A percentile compares a stretch with the other conserved stretches of the same genome.
Evolutionary conservation across 768 basidiomycete species (phyloP).

Genomic region (Pulveroboletus sp.): DNA sequence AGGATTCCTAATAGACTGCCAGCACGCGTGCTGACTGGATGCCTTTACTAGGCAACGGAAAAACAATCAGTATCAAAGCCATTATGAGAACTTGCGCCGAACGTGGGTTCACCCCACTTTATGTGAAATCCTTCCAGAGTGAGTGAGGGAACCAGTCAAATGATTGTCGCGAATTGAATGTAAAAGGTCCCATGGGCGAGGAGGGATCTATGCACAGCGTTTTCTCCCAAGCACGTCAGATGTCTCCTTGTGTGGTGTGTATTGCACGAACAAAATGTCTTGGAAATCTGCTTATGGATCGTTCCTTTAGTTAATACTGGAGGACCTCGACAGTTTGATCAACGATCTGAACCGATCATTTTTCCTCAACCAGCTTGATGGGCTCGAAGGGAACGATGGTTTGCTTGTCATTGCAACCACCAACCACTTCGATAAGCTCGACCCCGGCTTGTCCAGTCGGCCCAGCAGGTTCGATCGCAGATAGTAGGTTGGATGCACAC

Average conservation of each 20-base stretch:
- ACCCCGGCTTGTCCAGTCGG: constrained; percentile 69
- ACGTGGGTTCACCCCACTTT: constrained; percentile 62
- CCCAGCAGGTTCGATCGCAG: constrained; percentile 86
- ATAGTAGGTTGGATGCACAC: constrained; percentile 49
- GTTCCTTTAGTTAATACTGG: constrained; percentile 38
- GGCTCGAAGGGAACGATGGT: constrained; percentile 75
- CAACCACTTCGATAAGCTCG: constrained; percentile 79
- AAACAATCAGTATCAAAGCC: constrained; percentile 77
- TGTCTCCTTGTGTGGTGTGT: constrained; percentile 62
- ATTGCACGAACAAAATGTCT: constrained; percentile 33
- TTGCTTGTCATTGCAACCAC: constrained; percentile 75
- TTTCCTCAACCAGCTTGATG: constrained; percentile 86
- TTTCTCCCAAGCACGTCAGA: constrained; percentile 69
- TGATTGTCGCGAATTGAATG: neutral
- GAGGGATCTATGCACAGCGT: constrained; percentile 63
- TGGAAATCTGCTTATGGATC: neutral
- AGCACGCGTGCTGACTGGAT: neutral
- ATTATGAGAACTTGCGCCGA: constrained; percentile 73
- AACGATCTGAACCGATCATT: constrained; percentile 75
- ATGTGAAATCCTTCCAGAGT: constrained; percentile 81
- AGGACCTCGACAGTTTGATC: constrained; percentile 76
- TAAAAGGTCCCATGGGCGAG: constrained; percentile 53
- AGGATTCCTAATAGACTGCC: constrained; percentile 5
- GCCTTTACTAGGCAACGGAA: constrained; percentile 65
- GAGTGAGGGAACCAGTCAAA: constrained; percentile 15